Percentiles rank a stretch among this genome's conserved stretches.
Evolutionary conservation across 2,329 filamentous ascomycete species (phyloP).

Genomic region (Ceratocystis diversiconidia): DNA sequence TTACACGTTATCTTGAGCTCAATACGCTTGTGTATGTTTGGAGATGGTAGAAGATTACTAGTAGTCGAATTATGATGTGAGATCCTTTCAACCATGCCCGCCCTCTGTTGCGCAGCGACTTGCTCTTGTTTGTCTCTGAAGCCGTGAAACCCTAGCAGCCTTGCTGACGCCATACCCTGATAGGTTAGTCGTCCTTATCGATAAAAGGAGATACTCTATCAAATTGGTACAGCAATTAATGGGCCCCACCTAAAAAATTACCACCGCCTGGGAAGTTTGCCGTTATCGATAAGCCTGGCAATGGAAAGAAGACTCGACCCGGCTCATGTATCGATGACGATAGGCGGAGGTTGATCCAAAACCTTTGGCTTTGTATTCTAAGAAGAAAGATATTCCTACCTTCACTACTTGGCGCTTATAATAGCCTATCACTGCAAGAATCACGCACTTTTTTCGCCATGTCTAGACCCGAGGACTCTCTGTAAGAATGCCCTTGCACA

Average conservation of each 20-base stretch:
- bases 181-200: not conserved
- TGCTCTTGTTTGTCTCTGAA: not conserved
- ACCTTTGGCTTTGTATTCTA: not conserved
- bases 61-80: too few relatives aligned
- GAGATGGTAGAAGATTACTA: too few relatives aligned
- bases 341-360: not conserved
- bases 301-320: not conserved
- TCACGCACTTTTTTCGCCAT: constrained; percentile 38
- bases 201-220: not conserved
- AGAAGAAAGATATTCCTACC: not conserved
- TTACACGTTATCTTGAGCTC: too few relatives aligned
- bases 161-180: not conserved
- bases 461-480: constrained; percentile 92
- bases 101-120: not conserved
- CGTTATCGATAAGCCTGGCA: constrained; percentile 2
- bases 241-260: constrained; percentile 10
- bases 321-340: not conserved
- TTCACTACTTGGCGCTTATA: not conserved
- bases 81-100: too few relatives aligned
- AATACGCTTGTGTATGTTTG: too few relatives aligned
- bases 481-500: constrained; percentile 38
- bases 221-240: not conserved
- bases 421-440: not conserved
- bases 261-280: not conserved
- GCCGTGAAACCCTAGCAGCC: not conserved